A percentile compares a stretch with the other conserved stretches of the same genome.
phyloP scores from a whole-genome alignment of 768 basidiomycete genomes.

The Suillus clintonianus region DNA sequence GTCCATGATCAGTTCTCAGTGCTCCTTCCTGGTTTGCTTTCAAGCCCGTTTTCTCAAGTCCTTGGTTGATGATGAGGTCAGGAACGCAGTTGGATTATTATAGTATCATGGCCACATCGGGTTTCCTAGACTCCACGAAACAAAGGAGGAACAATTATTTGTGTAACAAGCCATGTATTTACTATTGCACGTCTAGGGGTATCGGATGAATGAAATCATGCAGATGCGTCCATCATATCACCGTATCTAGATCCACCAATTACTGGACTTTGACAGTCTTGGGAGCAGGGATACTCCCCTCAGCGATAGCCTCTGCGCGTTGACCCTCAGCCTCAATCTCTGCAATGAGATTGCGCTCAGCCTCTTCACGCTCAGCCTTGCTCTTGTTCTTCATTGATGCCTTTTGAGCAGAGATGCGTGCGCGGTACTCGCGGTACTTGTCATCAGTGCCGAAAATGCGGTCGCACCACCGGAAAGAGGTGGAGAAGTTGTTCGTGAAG shows the following conservation, averaged over 20 bases:
- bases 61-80: not conserved
- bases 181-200: slow-evolving; percentile 15
- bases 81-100: not conserved
- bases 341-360: slow-evolving; percentile 64
- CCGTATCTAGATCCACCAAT: not conserved
- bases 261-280: slow-evolving; percentile 32
- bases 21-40: not conserved
- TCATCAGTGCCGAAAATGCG: slow-evolving; percentile 85
- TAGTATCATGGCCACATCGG: not conserved
- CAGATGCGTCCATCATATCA: slow-evolving; percentile 1
- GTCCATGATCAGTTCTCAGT: not conserved
- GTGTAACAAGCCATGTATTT: not conserved
- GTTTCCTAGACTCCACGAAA: not conserved
- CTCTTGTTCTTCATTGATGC: slow-evolving; percentile 52
- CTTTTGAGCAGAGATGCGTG: slow-evolving; percentile 64
- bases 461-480: slow-evolving; percentile 95
- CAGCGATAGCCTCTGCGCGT: slow-evolving; percentile 62
- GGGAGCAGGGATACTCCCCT: slow-evolving; percentile 23
- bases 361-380: slow-evolving; percentile 50
- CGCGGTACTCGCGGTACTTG: slow-evolving; percentile 84
- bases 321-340: slow-evolving; percentile 77
- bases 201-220: slow-evolving; percentile 2
- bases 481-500: slow-evolving; percentile 91
- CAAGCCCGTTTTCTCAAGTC: not conserved
- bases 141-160: not conserved